Evolutionary conservation across 2,329 filamentous ascomycete species (phyloP), one percentile per base, ranked within the genome.

Genomic region (Incumbomyces delicatus): DNA sequence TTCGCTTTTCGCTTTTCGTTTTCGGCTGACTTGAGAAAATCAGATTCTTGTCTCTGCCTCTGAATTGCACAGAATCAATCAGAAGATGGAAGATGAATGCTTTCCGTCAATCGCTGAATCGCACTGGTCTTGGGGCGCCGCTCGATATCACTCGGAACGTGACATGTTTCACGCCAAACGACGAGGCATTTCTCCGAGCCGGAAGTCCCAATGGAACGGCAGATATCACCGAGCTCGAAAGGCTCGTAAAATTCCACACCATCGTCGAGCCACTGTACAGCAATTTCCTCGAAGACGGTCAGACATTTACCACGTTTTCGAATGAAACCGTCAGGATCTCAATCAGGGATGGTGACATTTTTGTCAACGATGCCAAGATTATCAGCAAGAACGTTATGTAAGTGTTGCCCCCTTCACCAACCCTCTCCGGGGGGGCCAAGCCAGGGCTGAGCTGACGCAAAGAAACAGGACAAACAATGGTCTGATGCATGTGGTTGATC

Each of bases 331-430:
- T 47, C 29, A 13, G 38, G 14, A 43, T 48, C 32, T 29, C 46
- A 10, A 35, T 44, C 11, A 18, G 46, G 27, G 39, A 39, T 31
- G 40, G 31, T n/a, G 39, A 36, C 8, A 44, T 48, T 14, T 48
- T 48, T 39, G 46, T 44, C 18, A 48, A 48, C 27, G 41, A 48
- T 32, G 46, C 46, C 17, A 44, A 39, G 34, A 44, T 48, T 37
- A 48, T 48, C 33, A 35, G 38, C 33, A 37, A 42, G n/a, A 44
- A 48, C 30, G 41, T 48, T 20, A 44, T 48, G 46, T 46, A 22
- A 41, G 44, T 41, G 5, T 27, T 8, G 4, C 22, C 22, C 22
- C 22, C 22, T 5, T 27, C 22, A 4, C 4, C 22, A 27, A 5
- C 4, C n/a, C n/a, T 33, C 31, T n/a, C 31, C 20, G 13, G 6